Evolutionary conservation across 2,329 filamentous ascomycete genomes (phyloP).

Genomic region (Leptographium radiaticola): DNA sequence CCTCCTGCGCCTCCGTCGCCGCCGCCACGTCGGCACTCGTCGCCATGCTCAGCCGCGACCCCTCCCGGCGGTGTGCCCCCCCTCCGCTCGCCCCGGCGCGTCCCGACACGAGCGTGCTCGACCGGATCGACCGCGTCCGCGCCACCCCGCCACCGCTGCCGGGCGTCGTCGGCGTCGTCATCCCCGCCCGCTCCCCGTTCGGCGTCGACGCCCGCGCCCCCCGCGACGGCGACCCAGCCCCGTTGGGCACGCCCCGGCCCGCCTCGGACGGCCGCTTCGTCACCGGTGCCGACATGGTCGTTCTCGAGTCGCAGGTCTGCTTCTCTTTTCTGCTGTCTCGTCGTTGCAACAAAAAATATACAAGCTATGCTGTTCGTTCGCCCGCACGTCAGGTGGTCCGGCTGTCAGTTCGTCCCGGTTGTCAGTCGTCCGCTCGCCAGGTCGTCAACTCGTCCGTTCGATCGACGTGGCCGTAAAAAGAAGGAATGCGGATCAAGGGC

Average conservation of each 20-base stretch:
- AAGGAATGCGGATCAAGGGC: too few relatives aligned
- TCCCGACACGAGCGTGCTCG: slow-evolving; percentile 56
- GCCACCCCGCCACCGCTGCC: slow-evolving; percentile 20
- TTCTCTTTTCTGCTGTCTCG: too few relatives aligned
- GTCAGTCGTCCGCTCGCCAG: neutral
- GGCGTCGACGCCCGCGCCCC: neutral
- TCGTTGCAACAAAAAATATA: too few relatives aligned
- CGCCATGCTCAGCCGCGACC: slow-evolving; percentile 31
- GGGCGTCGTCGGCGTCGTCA: slow-evolving; percentile 20
- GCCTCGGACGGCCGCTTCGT: slow-evolving; percentile 39
- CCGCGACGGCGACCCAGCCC: neutral
- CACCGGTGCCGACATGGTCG: slow-evolving; percentile 33
- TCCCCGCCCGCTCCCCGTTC: slow-evolving; percentile 14
- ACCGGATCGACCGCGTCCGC: slow-evolving; percentile 53
- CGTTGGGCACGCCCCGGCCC: slow-evolving; percentile 21
- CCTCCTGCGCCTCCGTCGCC: slow-evolving; percentile 43
- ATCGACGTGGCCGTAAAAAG: too few relatives aligned
- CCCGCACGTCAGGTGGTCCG: too few relatives aligned
- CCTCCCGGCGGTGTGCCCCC: slow-evolving; percentile 45
- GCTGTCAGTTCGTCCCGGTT: neutral
- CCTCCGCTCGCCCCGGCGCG: slow-evolving; percentile 34
- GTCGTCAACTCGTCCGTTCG: too few relatives aligned
- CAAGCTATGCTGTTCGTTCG: too few relatives aligned
- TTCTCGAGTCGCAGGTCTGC: too few relatives aligned
- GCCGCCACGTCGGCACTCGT: slow-evolving; percentile 20